Base-by-base conservation (phyloP, 2,329 filamentous ascomycete species). In the Bertia moriformis region DNA sequence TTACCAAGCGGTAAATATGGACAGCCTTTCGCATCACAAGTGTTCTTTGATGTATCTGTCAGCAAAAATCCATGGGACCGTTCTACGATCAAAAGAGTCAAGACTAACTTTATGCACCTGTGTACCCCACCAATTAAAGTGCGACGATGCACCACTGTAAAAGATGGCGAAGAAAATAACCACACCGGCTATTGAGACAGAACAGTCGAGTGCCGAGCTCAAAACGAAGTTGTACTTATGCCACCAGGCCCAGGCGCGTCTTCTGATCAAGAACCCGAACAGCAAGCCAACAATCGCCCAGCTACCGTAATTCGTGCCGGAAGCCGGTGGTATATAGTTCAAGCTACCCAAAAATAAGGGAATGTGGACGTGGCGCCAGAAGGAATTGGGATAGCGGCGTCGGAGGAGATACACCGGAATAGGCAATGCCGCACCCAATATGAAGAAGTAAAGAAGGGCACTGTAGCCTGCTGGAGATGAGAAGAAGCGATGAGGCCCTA, bases 191-290 rank as follows among this genome's bases (percentile, higher is more conserved):
- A 71, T 49, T 1, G 61, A 61, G 1, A 68, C 53, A 12, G 66
- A 66, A 12, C 60, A 56, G 45, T 71, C 67, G 36, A 72, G 47
- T 3, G 61, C 67, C 0, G 67, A 67, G 10, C 65, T 67, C 0
- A 66, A 58, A 38, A 71, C 56, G 44, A 70, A 71, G 45, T 75
- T 75, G 48, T 76, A 79, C 24, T 70, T 60, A 46, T 61, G 61
- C 74, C 74, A 79, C 74, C 73, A 78, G 0, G 66, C 71, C n/a
- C 59, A 56, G 49, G 59, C 72, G 32, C 61, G 59, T 45, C 63
- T 62, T 19, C 65, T 63, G 43, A 78, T 71, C 39, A 55, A 60
- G 44, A 69, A 65, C 48, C 78, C 74, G 54, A 78, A 78, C 19
- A 75, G 41, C 35, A 68, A 60, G 1, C 73, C 73, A 12, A 72